A percentile compares a stretch with the other conserved stretches of the same genome.
Conservation (phyloP, 2,329 filamentous ascomycete genomes). For the Penicillium thymicola region DNA sequence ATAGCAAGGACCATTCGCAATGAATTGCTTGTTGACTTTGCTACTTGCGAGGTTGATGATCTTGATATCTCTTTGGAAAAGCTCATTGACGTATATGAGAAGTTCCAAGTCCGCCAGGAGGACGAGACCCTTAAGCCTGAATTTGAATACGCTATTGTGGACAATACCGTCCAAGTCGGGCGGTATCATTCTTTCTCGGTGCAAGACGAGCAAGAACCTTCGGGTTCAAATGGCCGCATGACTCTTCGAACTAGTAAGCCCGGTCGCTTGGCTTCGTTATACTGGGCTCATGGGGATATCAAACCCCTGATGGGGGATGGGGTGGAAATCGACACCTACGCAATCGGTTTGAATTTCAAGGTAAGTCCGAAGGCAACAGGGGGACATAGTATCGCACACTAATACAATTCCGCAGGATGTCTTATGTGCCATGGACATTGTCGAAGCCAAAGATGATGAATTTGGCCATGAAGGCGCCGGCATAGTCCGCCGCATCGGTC, state of each 20-base stretch:
- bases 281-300: constrained; percentile 16
- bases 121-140: constrained; percentile 12
- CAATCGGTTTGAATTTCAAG: constrained; percentile 27
- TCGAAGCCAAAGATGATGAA: constrained; percentile 6
- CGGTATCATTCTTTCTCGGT: constrained; percentile 9
- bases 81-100: constrained; percentile 14
- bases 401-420: constrained; percentile 13
- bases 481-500: constrained; percentile 20
- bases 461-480: constrained; percentile 25
- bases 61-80: not conserved
- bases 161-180: constrained; percentile 12
- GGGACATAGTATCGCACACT: not conserved
- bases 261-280: constrained; percentile 21
- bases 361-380: constrained; percentile 5
- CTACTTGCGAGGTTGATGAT: constrained; percentile 22
- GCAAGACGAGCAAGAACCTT: not conserved
- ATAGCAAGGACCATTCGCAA: constrained; percentile 27
- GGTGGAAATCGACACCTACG: constrained; percentile 22
- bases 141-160: constrained; percentile 18
- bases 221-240: not conserved
- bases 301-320: constrained; percentile 11
- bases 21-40: constrained; percentile 28
- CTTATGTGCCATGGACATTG: constrained; percentile 12
- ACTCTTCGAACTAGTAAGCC: constrained; percentile 16
- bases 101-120: constrained; percentile 6